phyloP scores from a whole-genome alignment of 768 basidiomycete genomes.

The Suillus americanus region DNA sequence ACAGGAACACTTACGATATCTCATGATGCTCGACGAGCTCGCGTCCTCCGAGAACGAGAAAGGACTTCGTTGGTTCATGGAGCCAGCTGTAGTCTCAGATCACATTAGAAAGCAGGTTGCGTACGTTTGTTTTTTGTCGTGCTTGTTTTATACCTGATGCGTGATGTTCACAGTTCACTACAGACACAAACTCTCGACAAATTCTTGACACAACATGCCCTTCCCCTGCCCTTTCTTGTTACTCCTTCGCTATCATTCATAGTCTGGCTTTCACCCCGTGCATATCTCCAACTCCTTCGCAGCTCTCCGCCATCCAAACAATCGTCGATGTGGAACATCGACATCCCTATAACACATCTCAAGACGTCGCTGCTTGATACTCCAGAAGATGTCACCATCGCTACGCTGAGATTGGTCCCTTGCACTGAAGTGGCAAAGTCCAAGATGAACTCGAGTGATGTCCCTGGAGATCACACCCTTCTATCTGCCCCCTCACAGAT shows the following conservation, averaged over 20 bases:
- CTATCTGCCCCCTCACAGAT: slow-evolving; percentile 30
- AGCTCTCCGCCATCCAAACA: slow-evolving; percentile 22
- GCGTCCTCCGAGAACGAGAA: slow-evolving; percentile 55
- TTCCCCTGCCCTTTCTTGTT: slow-evolving; percentile 72
- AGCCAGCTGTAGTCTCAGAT: slow-evolving; percentile 25
- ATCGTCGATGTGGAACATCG: slow-evolving; percentile 34
- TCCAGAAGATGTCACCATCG: slow-evolving; percentile 53
- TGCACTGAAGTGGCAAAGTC: slow-evolving; percentile 17
- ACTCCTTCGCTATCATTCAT: slow-evolving; percentile 73
- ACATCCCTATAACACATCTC: slow-evolving; percentile 53
- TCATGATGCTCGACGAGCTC: slow-evolving; percentile 71
- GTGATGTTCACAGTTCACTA: slow-evolving; percentile 30
- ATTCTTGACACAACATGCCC: slow-evolving; percentile 49
- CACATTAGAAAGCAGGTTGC: slow-evolving; percentile 18
- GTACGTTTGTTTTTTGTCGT: slow-evolving; percentile 8
- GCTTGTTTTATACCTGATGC: not conserved
- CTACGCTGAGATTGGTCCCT: slow-evolving; percentile 47
- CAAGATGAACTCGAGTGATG: slow-evolving; percentile 12
- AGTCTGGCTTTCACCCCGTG: slow-evolving; percentile 63
- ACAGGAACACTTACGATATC: slow-evolving; percentile 58
- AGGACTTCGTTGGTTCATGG: slow-evolving; percentile 76
- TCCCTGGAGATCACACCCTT: slow-evolving; percentile 25
- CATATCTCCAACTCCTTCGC: slow-evolving; percentile 65
- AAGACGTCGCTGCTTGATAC: slow-evolving; percentile 41
- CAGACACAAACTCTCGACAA: slow-evolving; percentile 61